Base-by-base conservation (phyloP, 352 stramenopile species). In the Sclerospora graminicola region DNA sequence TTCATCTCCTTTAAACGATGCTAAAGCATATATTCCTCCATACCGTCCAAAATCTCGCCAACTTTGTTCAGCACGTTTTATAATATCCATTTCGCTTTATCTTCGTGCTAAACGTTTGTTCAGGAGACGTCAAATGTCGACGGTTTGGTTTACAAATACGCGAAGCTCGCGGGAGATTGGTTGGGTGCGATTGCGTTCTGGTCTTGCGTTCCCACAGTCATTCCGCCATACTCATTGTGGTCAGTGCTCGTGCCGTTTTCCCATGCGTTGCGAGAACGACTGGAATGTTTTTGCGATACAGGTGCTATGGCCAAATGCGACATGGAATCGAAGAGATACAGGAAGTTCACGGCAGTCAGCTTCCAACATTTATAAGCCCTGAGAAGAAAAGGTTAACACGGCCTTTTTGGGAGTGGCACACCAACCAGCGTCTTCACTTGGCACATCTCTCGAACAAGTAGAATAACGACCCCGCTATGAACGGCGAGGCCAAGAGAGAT, bases 401-500 rank as follows among this genome's bases (percentile, higher is more conserved):
- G 95, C 95, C 5, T 98, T 99, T 59, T 99, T 99, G 96, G 96
- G 24, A 97, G 94, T 19, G 90, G 93, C 0, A 98, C 95, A 98
- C 92, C 26, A 99, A 99, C 63, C 96, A 99, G 63, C 91, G 96
- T 13, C 63, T 99, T 11, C 88, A 96, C 41, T 57, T 96, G 14
- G 76, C 89, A 8, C 68, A 90, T 43, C 63, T 98, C n/a, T 94
- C 84, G 9, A 75, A 94, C 58, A 69, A 81, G 14, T 99, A 95
- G 96, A 95, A 95, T 46, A 66, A 86, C 18, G 85, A 97, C 46
- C 38, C 62, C 2, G n/a, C n/a, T n/a, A n/a, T n/a, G n/a, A n/a
- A n/a, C n/a, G n/a, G n/a, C n/a, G n/a, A n/a, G n/a, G n/a, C n/a
- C n/a, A n/a, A n/a, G n/a, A n/a, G n/a, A n/a, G n/a, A n/a, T n/a